A percentile compares a stretch with the other conserved stretches of the same genome.
These are phyloP conservation scores for Didymella sp. DNA, from an alignment of 2,329 filamentous ascomycete genomes.

Conservation along the genomic window DNA sequence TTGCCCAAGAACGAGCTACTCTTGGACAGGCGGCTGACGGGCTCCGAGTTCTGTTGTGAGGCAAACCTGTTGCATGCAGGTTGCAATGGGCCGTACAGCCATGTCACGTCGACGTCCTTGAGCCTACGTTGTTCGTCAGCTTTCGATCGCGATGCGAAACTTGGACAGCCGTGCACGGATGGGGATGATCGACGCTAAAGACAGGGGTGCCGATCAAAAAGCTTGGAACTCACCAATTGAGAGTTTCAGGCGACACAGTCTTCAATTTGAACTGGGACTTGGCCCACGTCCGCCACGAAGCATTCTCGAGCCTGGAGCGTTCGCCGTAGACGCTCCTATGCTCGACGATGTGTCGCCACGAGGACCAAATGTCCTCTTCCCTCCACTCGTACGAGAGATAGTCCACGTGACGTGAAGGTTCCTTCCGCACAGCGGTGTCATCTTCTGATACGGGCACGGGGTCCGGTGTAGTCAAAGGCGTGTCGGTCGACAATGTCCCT, in stretches of 20 bases:
- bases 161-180: constrained; percentile 31
- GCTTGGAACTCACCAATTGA: constrained; percentile 79
- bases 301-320: constrained; percentile 85
- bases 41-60: constrained; percentile 57
- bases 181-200: constrained; percentile 37
- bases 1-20: constrained; percentile 69
- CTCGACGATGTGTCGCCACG: constrained; percentile 90
- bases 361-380: constrained; percentile 97
- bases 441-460: constrained; percentile 69
- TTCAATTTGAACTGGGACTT: constrained; percentile 87
- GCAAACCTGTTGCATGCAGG: constrained; percentile 67
- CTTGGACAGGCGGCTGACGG: constrained; percentile 64
- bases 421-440: constrained; percentile 75
- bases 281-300: constrained; percentile 96
- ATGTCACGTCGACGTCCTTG: constrained; percentile 96
- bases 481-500: constrained; percentile 50
- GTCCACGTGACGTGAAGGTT: constrained; percentile 89
- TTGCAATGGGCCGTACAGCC: constrained; percentile 93
- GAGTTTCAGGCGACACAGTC: constrained; percentile 86
- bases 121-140: constrained; percentile 67
- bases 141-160: constrained; percentile 6
- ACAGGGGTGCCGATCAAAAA: constrained; percentile 34
- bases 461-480: constrained; percentile 64
- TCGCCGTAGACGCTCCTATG: constrained; percentile 81
- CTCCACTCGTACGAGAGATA: constrained; percentile 93